Evolutionary conservation across 192 early-diverging fungal species (phyloP).

Genomic region (Coemansia sp.): DNA sequence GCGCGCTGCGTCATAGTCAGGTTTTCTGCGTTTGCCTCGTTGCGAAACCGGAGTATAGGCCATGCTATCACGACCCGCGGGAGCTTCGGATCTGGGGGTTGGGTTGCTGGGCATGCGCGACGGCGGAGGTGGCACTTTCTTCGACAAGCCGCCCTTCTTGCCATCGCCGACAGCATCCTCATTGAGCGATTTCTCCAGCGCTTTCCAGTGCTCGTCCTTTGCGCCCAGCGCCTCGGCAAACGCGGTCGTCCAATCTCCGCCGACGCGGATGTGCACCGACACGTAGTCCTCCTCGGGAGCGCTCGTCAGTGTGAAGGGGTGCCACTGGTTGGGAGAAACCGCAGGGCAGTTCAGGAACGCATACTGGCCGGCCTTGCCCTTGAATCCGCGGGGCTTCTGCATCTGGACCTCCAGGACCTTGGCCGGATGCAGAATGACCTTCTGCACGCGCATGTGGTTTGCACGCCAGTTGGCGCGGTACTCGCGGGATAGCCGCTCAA

Average conservation of each 20-base stretch:
- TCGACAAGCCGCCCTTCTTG: conserved; percentile 1
- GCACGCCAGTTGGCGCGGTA: conserved; percentile 59
- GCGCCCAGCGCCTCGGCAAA: conserved; percentile 72
- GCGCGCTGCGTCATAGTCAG: not conserved
- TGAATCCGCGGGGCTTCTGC: conserved; percentile 61
- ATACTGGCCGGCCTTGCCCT: conserved; percentile 74
- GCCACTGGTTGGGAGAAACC: conserved; percentile 73
- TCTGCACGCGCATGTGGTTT: conserved; percentile 67
- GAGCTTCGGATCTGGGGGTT: not conserved
- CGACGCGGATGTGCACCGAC: conserved; percentile 74
- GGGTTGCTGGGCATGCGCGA: conserved; percentile 21
- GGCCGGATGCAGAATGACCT: conserved; percentile 80
- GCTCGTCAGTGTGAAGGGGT: conserved; percentile 83
- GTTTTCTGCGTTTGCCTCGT: not conserved
- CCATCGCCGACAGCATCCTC: conserved; percentile 9
- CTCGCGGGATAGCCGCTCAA: conserved; percentile 74
- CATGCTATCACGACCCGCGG: conserved; percentile 33
- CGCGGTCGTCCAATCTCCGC: conserved; percentile 71
- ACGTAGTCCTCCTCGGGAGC: conserved; percentile 76
- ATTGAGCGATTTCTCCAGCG: conserved; percentile 38
- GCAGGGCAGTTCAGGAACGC: conserved; percentile 76
- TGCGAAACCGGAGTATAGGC: conserved; percentile 37
- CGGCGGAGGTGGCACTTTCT: conserved; percentile 19
- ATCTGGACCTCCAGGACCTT: conserved; percentile 83
- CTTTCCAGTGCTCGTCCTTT: conserved; percentile 60